Base-by-base conservation (phyloP, 192 early-diverging fungal species). In the Coemansia reversa region DNA sequence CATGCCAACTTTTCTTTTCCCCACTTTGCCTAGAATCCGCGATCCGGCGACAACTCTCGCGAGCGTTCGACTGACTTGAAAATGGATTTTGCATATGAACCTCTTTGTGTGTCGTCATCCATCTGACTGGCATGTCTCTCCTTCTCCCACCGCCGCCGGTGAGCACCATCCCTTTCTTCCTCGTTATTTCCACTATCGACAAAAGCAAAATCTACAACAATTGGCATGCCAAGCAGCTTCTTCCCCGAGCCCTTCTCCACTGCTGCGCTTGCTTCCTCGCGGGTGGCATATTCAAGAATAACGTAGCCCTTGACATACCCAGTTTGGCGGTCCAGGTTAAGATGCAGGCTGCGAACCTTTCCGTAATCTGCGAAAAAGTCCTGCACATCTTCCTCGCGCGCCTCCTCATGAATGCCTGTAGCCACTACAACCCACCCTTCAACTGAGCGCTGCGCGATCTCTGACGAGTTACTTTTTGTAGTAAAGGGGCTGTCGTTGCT, bases 231-330 rank as follows among this genome's bases (percentile, higher is more conserved):
- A 33, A 94, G 82, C 48, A 94, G 76, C 55, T 89, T 86, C 39
- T 82, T 87, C 25, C 85, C 88, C 60, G 94, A 88, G 16, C 86
- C 85, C 39, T 75, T 75, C 25, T 88, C 82, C 25, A 95, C 91
- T 11, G 94, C 96, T 8, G 73, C 74, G 48, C 90, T 83, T 28
- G 96, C 94, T 62, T 97, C 90, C 30, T 86, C 86, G 55, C 84
- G 78, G 18, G 87, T 83, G 45, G 88, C 88, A 60, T 92, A 98
- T 79, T 98, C 94, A 20, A 97, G 74, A 48, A 98, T 75, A 5
- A 91, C 93, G 69, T 98, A 98, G 42, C 96, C 96, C 88, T 98
- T 98, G 72, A 94, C 93, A 65, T 89, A 98, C 66, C 96, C 96
- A 48, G 94, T 94, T 59, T 92, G 88, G 47, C 96, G 84, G 84